A percentile compares a stretch with the other conserved stretches of the same genome.
These are phyloP conservation scores for Hyphopichia khmerensis DNA, from an alignment of 1,139 yeast genomes.

Conservation along the genomic window DNA sequence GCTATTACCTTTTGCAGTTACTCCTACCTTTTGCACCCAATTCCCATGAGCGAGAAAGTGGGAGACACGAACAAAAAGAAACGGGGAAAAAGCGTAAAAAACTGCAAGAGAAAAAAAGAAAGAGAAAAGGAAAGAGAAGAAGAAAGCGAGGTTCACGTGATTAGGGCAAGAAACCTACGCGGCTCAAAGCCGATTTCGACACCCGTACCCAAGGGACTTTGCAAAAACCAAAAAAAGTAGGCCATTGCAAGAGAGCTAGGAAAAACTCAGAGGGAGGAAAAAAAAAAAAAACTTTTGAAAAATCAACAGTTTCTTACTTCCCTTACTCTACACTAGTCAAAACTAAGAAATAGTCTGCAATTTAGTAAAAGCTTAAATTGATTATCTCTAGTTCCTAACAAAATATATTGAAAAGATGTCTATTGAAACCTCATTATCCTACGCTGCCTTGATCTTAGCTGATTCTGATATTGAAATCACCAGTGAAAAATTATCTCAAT, in stretches of 20 bases:
- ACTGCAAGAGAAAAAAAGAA: too few relatives aligned
- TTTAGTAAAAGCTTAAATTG: constrained; percentile 46
- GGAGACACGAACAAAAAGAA: too few relatives aligned
- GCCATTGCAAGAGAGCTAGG: too few relatives aligned
- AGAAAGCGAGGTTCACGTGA: too few relatives aligned
- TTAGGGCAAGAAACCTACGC: too few relatives aligned
- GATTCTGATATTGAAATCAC: constrained; percentile 80
- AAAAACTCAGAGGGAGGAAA: neutral
- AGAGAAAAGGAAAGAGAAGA: too few relatives aligned
- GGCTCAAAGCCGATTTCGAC: too few relatives aligned
- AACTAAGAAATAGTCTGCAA: constrained; percentile 74
- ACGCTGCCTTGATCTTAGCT: constrained; percentile 87
- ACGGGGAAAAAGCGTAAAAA: too few relatives aligned
- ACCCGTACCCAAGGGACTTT: neutral
- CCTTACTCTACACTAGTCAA: constrained; percentile 2
- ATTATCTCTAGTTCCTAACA: constrained; percentile 40
- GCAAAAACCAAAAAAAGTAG: neutral
- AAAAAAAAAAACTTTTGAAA: neutral
- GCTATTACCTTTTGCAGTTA: too few relatives aligned
- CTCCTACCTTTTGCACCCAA: too few relatives aligned
- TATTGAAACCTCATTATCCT: constrained; percentile 79
- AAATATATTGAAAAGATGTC: constrained; percentile 48
- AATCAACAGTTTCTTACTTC: neutral
- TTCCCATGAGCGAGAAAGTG: too few relatives aligned
- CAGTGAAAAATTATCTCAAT: constrained; percentile 70